Evolutionary conservation across 345 rosid genomes (phyloP), one percentile per base, ranked within the genome.

Genomic region (Populus ilicifolia): DNA sequence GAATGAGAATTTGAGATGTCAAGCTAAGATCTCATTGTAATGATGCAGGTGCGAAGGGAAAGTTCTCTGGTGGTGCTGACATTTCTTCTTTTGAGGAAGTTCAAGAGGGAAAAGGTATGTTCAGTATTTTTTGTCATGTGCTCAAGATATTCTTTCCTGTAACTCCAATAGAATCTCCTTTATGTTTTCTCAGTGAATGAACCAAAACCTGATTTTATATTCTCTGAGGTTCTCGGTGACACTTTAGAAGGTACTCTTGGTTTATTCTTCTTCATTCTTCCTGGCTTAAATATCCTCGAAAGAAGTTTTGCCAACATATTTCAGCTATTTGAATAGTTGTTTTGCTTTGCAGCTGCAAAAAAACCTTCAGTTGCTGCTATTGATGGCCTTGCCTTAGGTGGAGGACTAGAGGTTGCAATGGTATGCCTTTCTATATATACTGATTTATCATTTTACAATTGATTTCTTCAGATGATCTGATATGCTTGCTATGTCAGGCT

Each of bases 321-420:
- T 54, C 29, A 18, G 52, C 44, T 44, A 16, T 63, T 43, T 80
- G 67, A 75, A 23, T 71, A 68, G 66, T 66, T 80, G 33, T 23
- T 77, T 83, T 85, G 62, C 69, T 69, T 82, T 75, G 61, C 86
- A 96, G 98, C 89, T 82, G 92, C 93, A 10, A 88, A 80, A 84
- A 96, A 96, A 84, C 99, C 98, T 62, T 88, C 97, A 11, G 97
- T 96, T 30, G 99, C 99, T 88, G 99, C 99, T 70, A 91, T 96
- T 80, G 97, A 96, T 46, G 99, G 99, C 30, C 94, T 94, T 75
- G 97, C 99, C 79, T 87, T 96, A 77, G 99, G 99, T 78, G 99
- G 99, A 82, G 99, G 99, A 48, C 85, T 96, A 71, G 99, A 96
- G 89, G 79, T 94, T 81, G 89, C 98, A 17, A 96, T 96, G 98